Percentiles rank a stretch among this genome's conserved stretches.
Conservation (phyloP, 768 basidiomycete genomes). For the Agrocybe praecox region DNA sequence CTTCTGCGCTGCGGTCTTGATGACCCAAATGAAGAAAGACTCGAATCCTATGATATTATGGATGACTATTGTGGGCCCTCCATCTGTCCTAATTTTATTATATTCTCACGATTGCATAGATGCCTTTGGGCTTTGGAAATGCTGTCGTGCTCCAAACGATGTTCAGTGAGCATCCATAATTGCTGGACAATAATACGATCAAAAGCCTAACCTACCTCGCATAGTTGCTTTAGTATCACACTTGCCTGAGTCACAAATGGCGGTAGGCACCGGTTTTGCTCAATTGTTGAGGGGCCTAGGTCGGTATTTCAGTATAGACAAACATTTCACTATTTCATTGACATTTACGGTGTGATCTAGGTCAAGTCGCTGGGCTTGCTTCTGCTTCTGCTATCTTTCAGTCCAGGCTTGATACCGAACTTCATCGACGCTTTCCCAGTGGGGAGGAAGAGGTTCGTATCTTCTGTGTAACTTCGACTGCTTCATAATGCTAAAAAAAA, state of each 20-base stretch:
- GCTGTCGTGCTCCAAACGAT: conserved; percentile 74
- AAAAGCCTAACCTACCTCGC: not conserved
- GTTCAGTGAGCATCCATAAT: conserved; percentile 46
- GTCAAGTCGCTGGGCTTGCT: conserved; percentile 76
- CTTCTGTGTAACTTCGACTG: too few species aligned
- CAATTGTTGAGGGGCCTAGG: conserved; percentile 71
- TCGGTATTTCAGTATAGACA: conserved; percentile 24
- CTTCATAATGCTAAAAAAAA: too few species aligned
- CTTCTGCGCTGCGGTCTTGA: conserved; percentile 53
- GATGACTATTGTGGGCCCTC: conserved; percentile 58
- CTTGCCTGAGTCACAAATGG: conserved; percentile 60
- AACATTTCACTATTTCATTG: not conserved
- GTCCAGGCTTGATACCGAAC: conserved; percentile 51
- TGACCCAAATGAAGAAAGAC: conserved; percentile 50
- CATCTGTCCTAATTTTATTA: not conserved
- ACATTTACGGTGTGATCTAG: conserved; percentile 26
- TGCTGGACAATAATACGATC: not conserved
- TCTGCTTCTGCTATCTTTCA: conserved; percentile 72
- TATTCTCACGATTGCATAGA: conserved; percentile 32
- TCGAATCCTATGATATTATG: conserved; percentile 53
- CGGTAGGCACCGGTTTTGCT: conserved; percentile 70
- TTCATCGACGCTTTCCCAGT: conserved; percentile 52
- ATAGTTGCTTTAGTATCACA: conserved; percentile 69
- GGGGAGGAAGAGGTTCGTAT: conserved; percentile 57
- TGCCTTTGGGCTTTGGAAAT: conserved; percentile 75